Conservation (phyloP, 768 basidiomycete species). For the Rhodocollybia butyracea region DNA sequence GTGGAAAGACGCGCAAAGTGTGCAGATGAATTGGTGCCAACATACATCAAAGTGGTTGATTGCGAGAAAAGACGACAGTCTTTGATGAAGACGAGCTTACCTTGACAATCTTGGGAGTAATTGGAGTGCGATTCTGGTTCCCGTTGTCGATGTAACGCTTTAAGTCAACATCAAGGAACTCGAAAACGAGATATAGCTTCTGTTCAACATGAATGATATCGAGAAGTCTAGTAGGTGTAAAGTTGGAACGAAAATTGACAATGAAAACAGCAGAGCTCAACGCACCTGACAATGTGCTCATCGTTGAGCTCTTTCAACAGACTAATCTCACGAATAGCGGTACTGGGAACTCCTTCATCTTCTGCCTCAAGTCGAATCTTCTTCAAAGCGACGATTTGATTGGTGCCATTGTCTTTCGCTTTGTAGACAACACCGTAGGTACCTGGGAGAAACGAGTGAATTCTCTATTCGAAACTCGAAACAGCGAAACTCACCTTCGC, state of each 20-base stretch:
- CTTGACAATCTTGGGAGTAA: constrained; percentile 75
- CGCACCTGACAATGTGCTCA: constrained; percentile 90
- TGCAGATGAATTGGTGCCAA: background rate
- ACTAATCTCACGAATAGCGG: constrained; percentile 97
- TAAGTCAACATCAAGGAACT: constrained; percentile 95
- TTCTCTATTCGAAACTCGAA: background rate
- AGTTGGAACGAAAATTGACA: background rate
- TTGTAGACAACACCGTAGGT: constrained; percentile 99
- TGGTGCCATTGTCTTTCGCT: constrained; percentile 76
- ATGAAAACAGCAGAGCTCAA: constrained; percentile 3
- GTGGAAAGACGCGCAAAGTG: constrained; percentile 18
- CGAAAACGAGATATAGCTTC: constrained; percentile 96
- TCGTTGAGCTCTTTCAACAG: constrained; percentile 95
- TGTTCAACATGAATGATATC: constrained; percentile 98
- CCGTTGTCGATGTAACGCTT: constrained; percentile 96
- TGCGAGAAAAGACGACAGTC: constrained; percentile 8
- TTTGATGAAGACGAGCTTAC: constrained; percentile 40
- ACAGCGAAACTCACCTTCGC: constrained; percentile 35
- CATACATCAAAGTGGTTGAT: background rate
- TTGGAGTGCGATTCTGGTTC: constrained; percentile 66
- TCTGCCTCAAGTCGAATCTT: constrained; percentile 98
- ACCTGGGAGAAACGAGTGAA: constrained; percentile 44
- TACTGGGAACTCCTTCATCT: constrained; percentile 97
- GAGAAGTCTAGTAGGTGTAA: constrained; percentile 65
- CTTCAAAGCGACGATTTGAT: constrained; percentile 92